A percentile compares a stretch with the other conserved stretches of the same genome.
These are phyloP conservation scores for Bruguiera hainesii DNA, from an alignment of 441 rosid species.

Conservation along the genomic window DNA sequence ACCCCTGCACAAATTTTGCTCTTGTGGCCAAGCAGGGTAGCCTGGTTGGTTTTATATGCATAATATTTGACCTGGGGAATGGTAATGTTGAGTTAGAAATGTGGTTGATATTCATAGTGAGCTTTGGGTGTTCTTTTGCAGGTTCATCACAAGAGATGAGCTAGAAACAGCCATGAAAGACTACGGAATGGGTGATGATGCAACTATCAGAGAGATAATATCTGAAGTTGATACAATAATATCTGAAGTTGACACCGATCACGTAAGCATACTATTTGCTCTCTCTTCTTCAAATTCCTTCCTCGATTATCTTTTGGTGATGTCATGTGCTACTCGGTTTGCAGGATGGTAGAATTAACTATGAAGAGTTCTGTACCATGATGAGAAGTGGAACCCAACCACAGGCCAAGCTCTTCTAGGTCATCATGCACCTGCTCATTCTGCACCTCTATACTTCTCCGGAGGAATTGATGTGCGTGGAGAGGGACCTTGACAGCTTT, in stretches of 20 bases:
- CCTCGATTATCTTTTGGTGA: background rate
- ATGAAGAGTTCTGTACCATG: slow-evolving; percentile 57
- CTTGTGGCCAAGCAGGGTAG: no score
- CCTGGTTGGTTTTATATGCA: background rate
- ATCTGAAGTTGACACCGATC: slow-evolving; percentile 79
- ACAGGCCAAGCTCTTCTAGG: slow-evolving; percentile 43
- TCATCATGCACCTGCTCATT: background rate
- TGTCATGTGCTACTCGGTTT: slow-evolving; percentile 1
- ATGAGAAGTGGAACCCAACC: slow-evolving; percentile 67
- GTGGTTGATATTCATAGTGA: background rate
- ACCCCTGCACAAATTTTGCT: no score
- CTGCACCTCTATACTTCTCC: background rate
- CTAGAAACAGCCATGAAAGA: slow-evolving; percentile 83
- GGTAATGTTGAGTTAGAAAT: background rate
- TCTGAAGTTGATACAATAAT: slow-evolving; percentile 74
- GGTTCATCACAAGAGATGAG: slow-evolving; percentile 67
- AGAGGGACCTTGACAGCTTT: no score
- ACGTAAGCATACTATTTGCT: slow-evolving; percentile 42
- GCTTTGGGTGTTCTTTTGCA: slow-evolving; percentile 18
- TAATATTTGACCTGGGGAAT: background rate
- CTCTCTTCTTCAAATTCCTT: background rate
- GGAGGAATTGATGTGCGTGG: no score
- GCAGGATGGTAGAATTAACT: slow-evolving; percentile 70
- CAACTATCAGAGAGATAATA: slow-evolving; percentile 64
- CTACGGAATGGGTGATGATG: slow-evolving; percentile 75